Evolutionary conservation across 73 alveolate genomes (phyloP), one percentile per base, ranked within the genome.

Genomic region (Stentor coeruleus): DNA sequence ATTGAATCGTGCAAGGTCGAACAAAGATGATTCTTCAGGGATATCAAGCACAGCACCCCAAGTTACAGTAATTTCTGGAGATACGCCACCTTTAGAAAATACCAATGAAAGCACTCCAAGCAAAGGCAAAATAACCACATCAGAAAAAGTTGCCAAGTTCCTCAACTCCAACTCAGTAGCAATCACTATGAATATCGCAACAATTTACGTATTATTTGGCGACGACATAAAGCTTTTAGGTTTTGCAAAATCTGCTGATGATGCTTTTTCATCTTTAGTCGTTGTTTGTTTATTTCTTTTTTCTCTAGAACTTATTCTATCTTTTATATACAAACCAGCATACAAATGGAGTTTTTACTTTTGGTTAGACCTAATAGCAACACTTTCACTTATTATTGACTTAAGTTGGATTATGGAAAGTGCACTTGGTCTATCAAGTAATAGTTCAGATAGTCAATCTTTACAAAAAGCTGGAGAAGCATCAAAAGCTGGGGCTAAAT

Each of bases 311-410:
- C 72, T 55, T 55, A n/a, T 55, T 15, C 26, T 55, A 55, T 15
- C 15, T n/a, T 55, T n/a, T 55, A 15, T 55, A 55, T 15, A 15
- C 72, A 15, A 15, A 15, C 26, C 15, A 15, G 20, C 15, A 15
- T 55, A 55, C 72, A 55, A 55, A 55, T 55, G 15, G 26, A 15
- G 20, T 15, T 55, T 55, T 55, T 55, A 15, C n/a, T 55, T 55
- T n/a, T 55, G 72, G 72, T 55, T 55, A 55, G 72, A 55, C n/a
- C 72, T 55, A 55, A 55, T 55, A 15, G 72, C 72, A 15, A 55
- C 72, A 15, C n/a, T 55, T 15, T 55, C 72, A 55, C 72, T 55
- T 15, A 55, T 55, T 55, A 55, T 55, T 15, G 72, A 55, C 72
- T 15, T 55, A 55, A 15, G 26, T 15, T 55, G 72, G 72, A n/a